Conservation (phyloP, 2,329 filamentous ascomycete species). For the Metarhizium robertsii region DNA sequence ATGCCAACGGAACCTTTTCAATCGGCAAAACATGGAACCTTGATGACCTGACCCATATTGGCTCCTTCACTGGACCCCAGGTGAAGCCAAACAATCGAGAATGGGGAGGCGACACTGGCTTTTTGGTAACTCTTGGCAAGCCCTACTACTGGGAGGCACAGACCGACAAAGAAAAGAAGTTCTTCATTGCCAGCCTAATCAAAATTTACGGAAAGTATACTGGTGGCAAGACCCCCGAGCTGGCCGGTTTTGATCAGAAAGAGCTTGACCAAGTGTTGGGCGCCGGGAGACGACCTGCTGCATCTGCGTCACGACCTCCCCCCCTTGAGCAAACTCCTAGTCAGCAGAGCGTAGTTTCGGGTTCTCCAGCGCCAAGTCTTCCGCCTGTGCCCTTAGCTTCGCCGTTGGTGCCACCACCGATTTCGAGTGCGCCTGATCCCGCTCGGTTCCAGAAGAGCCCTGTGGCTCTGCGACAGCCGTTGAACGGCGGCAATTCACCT, state of each 20-base stretch:
- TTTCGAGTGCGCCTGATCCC: slow-evolving; percentile 14
- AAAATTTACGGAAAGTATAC: slow-evolving; percentile 98
- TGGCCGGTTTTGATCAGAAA: slow-evolving; percentile 72
- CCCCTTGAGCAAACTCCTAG: slow-evolving; percentile 15
- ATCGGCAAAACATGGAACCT: slow-evolving; percentile 98
- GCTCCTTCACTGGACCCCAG: slow-evolving; percentile 63
- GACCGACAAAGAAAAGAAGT: slow-evolving; percentile 93
- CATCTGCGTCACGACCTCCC: slow-evolving; percentile 14
- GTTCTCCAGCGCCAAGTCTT: slow-evolving; percentile 7
- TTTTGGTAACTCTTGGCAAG: slow-evolving; percentile 81
- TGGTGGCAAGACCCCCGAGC: slow-evolving; percentile 67
- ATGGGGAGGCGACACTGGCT: slow-evolving; percentile 78
- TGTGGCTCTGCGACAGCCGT: slow-evolving; percentile 21
- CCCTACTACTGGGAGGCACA: slow-evolving; percentile 96
- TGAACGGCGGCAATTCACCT: slow-evolving; percentile 37
- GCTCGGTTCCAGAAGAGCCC: slow-evolving; percentile 19
- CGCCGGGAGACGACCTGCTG: slow-evolving; percentile 32
- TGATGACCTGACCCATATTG: slow-evolving; percentile 76
- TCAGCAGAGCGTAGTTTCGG: slow-evolving; percentile 12
- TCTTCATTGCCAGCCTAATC: slow-evolving; percentile 91
- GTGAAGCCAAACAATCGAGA: slow-evolving; percentile 51
- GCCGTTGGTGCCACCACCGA: slow-evolving; percentile 9
- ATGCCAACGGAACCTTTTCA: slow-evolving; percentile 85
- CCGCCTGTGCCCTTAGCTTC: slow-evolving; percentile 8
- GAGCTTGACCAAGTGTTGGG: slow-evolving; percentile 71